Conservation (phyloP, 176 grass and related monocot species). For the Rhipidocladum racemiflorum region DNA sequence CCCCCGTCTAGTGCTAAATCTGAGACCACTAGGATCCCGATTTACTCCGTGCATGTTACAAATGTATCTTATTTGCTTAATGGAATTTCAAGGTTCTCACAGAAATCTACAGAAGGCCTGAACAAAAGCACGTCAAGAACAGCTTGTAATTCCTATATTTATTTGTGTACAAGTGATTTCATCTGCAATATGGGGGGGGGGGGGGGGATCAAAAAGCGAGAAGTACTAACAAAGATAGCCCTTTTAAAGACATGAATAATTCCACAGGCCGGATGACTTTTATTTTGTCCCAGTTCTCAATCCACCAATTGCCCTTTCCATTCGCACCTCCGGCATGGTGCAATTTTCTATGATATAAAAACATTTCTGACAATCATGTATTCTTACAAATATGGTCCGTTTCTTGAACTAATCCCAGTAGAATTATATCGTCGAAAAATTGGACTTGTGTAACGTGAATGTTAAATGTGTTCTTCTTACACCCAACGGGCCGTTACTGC, state of each 20-base stretch:
- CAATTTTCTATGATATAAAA: neutral
- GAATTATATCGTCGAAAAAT: slow-evolving; percentile 25
- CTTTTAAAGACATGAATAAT: neutral
- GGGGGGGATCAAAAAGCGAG: neutral
- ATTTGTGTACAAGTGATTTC: slow-evolving; percentile 29
- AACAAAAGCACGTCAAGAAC: slow-evolving; percentile 8
- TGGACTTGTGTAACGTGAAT: slow-evolving; percentile 3
- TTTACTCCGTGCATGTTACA: too few species aligned
- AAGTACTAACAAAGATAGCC: neutral
- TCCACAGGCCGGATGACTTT: slow-evolving; percentile 8
- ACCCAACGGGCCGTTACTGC: slow-evolving; percentile 22
- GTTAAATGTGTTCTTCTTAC: slow-evolving; percentile 25
- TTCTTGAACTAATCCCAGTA: slow-evolving; percentile 13
- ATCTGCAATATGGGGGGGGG: neutral
- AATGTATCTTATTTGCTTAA: too few species aligned
- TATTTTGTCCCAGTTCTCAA: slow-evolving; percentile 27
- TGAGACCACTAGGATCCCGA: too few species aligned
- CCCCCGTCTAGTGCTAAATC: too few species aligned
- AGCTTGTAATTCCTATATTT: neutral
- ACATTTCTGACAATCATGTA: neutral
- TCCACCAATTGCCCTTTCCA: slow-evolving; percentile 2
- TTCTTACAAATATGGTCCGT: neutral
- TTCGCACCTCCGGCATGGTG: neutral
- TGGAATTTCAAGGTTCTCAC: too few species aligned
- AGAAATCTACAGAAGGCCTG: neutral